Evolutionary conservation across 2,329 filamentous ascomycete genomes (phyloP).

Genomic region (Chalaropsis ovoidea): DNA sequence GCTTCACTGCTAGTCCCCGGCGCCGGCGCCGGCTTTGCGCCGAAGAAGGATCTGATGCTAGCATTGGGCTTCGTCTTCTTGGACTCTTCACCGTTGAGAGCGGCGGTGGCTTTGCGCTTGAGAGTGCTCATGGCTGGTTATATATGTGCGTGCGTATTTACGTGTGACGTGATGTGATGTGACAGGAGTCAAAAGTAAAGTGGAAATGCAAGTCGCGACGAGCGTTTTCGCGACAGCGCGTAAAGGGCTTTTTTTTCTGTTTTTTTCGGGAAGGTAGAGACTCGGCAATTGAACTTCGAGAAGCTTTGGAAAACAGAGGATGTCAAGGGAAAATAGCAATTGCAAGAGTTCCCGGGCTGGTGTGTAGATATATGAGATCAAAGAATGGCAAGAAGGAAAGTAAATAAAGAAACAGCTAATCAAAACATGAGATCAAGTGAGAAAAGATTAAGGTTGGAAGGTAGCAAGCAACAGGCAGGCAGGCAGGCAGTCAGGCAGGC

Average conservation of each 20-base stretch:
- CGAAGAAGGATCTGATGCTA: slow-evolving; percentile 85
- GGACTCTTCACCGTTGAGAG: slow-evolving; percentile 38
- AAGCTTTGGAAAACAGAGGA: neutral
- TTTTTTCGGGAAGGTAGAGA: neutral
- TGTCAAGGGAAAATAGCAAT: neutral
- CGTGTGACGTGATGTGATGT: slow-evolving; percentile 7
- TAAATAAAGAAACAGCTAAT: neutral
- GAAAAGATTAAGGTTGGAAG: neutral
- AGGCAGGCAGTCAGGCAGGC: neutral
- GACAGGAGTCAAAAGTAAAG: neutral
- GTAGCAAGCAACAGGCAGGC: neutral
- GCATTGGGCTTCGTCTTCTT: slow-evolving; percentile 67
- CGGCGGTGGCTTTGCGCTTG: slow-evolving; percentile 55
- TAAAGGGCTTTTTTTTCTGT: slow-evolving; percentile 11
- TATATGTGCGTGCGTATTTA: neutral
- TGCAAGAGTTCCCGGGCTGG: neutral
- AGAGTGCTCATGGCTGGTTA: slow-evolving; percentile 41
- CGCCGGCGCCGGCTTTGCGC: slow-evolving; percentile 48
- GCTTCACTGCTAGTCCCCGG: slow-evolving; percentile 29
- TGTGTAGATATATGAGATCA: neutral
- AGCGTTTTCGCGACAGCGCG: slow-evolving; percentile 14
- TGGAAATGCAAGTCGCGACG: slow-evolving; percentile 8
- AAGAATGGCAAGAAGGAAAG: neutral
- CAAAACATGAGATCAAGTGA: slow-evolving; percentile 4
- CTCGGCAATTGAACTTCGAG: neutral